Conservation (phyloP, 148 eudicot genomes). For the Vaccinium myrtillus region DNA sequence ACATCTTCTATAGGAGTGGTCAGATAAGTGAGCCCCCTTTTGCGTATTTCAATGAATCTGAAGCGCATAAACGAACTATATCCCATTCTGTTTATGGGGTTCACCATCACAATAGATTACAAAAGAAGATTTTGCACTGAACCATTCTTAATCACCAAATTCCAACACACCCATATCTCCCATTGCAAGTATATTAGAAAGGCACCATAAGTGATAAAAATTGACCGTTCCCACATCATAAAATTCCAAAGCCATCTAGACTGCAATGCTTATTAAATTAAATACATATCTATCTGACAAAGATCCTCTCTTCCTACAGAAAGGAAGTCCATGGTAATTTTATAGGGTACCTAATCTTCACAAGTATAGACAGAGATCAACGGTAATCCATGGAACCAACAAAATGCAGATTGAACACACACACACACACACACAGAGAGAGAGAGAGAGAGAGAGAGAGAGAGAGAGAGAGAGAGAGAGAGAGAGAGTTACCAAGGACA, state of each 20-base stretch:
- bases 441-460: too few species aligned
- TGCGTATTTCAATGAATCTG: neutral
- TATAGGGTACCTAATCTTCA: neutral
- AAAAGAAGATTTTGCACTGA: neutral
- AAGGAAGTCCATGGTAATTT: neutral
- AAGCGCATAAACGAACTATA: neutral
- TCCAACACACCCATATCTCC: neutral
- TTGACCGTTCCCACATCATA: neutral
- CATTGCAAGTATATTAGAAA: neutral
- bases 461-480: too few species aligned
- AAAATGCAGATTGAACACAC: neutral
- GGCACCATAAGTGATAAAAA: neutral
- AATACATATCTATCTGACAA: too few species aligned
- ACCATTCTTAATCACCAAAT: neutral
- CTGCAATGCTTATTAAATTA: too few species aligned
- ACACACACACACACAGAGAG: neutral
- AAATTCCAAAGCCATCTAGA: neutral
- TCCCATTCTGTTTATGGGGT: neutral
- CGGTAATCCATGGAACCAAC: too few species aligned
- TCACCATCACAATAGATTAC: neutral
- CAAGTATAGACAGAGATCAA: neutral
- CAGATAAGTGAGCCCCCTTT: neutral
- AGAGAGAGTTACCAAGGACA: slow-evolving; percentile 68
- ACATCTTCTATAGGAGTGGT: neutral
- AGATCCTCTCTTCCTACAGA: neutral